Conservation (phyloP, 495 filamentous ascomycete genomes). For the Penicillium verhagenii region DNA sequence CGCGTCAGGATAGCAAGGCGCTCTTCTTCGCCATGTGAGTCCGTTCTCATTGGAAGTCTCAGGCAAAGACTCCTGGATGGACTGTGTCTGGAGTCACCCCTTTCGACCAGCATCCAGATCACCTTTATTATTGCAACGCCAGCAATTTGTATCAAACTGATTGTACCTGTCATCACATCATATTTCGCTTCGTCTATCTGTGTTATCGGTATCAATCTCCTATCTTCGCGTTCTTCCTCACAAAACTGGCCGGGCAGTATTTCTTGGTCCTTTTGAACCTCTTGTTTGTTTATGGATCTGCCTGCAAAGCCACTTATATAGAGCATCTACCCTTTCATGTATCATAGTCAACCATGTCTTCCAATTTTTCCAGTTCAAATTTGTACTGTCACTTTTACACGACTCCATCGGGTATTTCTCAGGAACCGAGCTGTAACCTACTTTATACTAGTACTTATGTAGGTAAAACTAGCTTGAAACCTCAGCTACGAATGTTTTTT, state of each 20-base stretch:
- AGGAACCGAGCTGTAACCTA: no score
- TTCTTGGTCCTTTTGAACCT: not conserved
- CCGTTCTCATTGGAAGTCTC: not conserved
- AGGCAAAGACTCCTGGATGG: not conserved
- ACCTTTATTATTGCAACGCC: not conserved
- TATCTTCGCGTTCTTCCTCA: not conserved
- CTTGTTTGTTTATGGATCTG: not conserved
- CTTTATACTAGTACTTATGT: no score
- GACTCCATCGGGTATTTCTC: no score
- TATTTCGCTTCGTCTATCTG: not conserved
- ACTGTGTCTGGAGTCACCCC: not conserved
- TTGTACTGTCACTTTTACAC: no score
- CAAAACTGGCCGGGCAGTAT: not conserved
- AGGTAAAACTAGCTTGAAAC: no score
- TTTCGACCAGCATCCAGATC: not conserved
- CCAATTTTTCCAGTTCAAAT: not conserved
- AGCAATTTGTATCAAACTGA: not conserved
- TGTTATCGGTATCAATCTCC: not conserved
- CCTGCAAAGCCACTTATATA: conserved; percentile 14
- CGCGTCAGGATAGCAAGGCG: not conserved
- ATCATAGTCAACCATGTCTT: conserved; percentile 16
- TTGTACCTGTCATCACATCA: not conserved
- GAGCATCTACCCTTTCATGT: conserved; percentile 24
- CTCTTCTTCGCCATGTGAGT: not conserved
- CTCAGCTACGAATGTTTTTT: no score